Percentiles rank a stretch among this genome's conserved stretches.
phyloP scores from a whole-genome alignment of 208 protist genomes.

The Trypanosoma conorhini region DNA sequence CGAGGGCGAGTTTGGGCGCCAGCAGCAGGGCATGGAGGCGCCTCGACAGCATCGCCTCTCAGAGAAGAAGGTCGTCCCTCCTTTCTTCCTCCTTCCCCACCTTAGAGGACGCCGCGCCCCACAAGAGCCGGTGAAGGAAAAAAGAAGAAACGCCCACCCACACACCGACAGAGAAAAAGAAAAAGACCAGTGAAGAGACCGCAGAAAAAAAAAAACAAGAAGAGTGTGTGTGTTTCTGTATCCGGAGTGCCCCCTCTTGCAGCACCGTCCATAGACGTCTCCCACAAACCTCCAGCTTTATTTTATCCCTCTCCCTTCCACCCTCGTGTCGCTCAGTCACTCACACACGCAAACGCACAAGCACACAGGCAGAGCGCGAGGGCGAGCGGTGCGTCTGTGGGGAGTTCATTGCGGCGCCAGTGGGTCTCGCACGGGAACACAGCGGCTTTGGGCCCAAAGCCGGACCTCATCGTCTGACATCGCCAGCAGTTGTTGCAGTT shows the following conservation, averaged over 20 bases:
- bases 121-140: not conserved
- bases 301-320: not conserved
- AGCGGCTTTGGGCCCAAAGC: constrained; percentile 32
- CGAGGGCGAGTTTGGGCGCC: constrained; percentile 11
- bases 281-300: not conserved
- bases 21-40: constrained; percentile 5
- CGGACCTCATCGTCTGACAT: constrained; percentile 29
- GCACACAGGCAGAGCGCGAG: not conserved
- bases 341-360: too few species aligned
- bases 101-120: not conserved
- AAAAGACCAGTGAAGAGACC: not conserved
- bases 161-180: not conserved
- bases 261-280: not conserved
- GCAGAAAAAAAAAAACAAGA: not conserved
- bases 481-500: constrained; percentile 19
- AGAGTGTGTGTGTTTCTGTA: not conserved
- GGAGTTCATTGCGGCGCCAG: not conserved
- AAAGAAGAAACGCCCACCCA: too few species aligned
- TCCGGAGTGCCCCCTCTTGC: not conserved
- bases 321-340: not conserved
- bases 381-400: not conserved
- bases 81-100: not conserved
- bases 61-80: not conserved
- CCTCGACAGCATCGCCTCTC: constrained; percentile 16
- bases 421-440: constrained; percentile 22